phyloP scores from a whole-genome alignment of 1,284 basidiomycete genomes.

The Ceratobasidium sp. region DNA sequence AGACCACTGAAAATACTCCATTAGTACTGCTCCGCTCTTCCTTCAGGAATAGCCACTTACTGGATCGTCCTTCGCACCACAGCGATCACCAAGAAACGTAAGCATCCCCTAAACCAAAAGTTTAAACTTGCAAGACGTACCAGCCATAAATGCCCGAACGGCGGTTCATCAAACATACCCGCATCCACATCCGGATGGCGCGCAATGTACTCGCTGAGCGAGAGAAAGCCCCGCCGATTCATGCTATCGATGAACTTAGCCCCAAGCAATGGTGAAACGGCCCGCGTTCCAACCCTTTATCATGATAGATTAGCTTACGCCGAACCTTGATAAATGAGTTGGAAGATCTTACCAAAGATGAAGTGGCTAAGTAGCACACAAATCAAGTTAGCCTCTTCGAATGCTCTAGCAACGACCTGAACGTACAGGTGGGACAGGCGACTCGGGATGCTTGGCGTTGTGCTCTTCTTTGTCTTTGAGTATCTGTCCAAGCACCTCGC shows the following conservation, averaged over 20 bases:
- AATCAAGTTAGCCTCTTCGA: background rate
- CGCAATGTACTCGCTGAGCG: constrained; percentile 28
- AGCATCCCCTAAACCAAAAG: background rate
- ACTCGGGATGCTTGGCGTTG: constrained; percentile 29
- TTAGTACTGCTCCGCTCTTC: background rate
- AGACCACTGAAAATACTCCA: constrained; percentile 8
- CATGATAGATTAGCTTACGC: background rate
- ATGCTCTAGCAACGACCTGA: background rate
- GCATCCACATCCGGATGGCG: constrained; percentile 25
- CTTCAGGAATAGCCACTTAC: background rate
- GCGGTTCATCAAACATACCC: constrained; percentile 24
- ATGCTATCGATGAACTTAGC: constrained; percentile 36
- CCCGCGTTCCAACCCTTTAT: constrained; percentile 15
- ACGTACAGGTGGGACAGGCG: constrained; percentile 37
- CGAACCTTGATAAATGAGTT: background rate
- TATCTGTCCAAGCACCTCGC: constrained; percentile 42
- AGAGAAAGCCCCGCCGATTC: constrained; percentile 31
- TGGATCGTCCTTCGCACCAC: constrained; percentile 20
- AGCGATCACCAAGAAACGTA: background rate
- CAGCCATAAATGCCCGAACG: constrained; percentile 37
- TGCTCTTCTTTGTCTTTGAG: constrained; percentile 38
- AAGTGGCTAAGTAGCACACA: constrained; percentile 14
- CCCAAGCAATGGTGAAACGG: constrained; percentile 28
- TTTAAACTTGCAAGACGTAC: background rate
- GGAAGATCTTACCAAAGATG: constrained; percentile 27